Percentiles rank a stretch among this genome's conserved stretches.
These are phyloP conservation scores for Cyclotella choctawhatcheeana DNA, from an alignment of 108 stramenopile genomes.

Conservation along the genomic window DNA sequence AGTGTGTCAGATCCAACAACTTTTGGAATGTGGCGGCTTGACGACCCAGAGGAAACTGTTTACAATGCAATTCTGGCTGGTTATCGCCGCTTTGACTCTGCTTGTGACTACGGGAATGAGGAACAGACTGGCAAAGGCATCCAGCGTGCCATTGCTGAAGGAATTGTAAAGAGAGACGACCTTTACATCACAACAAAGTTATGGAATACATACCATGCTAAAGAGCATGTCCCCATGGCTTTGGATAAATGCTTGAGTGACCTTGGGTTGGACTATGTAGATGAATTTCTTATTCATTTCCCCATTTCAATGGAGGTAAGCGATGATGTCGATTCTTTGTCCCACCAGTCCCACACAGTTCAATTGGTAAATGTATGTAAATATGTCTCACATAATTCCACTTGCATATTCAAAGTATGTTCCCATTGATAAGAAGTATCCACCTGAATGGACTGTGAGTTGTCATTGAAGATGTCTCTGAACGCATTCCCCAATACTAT, in stretches of 20 bases:
- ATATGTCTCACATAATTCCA: too few relatives aligned
- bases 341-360: too few relatives aligned
- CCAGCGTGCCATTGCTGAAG: slow-evolving; percentile 72
- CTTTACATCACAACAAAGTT: slow-evolving; percentile 92
- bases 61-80: slow-evolving; percentile 85
- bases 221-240: slow-evolving; percentile 86
- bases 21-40: slow-evolving; percentile 91
- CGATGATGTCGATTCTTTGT: too few relatives aligned
- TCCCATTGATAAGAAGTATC: slow-evolving; percentile 87
- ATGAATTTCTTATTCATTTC: slow-evolving; percentile 95
- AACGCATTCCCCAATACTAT: not conserved
- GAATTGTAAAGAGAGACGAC: slow-evolving; percentile 75
- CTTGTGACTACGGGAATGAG: slow-evolving; percentile 97
- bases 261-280: slow-evolving; percentile 87
- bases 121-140: slow-evolving; percentile 89
- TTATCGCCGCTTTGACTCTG: slow-evolving; percentile 92
- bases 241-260: slow-evolving; percentile 71
- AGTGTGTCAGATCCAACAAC: slow-evolving; percentile 57
- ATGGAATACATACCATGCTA: slow-evolving; percentile 95
- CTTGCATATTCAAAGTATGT: slow-evolving; percentile 56
- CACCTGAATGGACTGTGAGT: slow-evolving; percentile 87
- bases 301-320: slow-evolving; percentile 87
- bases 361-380: too few relatives aligned
- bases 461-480: not conserved
- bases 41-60: slow-evolving; percentile 60